Evolutionary conservation across 164 flowering plant species (phyloP), one percentile per base, ranked within the genome.

Genomic region (Macadamia tetraphylla): DNA sequence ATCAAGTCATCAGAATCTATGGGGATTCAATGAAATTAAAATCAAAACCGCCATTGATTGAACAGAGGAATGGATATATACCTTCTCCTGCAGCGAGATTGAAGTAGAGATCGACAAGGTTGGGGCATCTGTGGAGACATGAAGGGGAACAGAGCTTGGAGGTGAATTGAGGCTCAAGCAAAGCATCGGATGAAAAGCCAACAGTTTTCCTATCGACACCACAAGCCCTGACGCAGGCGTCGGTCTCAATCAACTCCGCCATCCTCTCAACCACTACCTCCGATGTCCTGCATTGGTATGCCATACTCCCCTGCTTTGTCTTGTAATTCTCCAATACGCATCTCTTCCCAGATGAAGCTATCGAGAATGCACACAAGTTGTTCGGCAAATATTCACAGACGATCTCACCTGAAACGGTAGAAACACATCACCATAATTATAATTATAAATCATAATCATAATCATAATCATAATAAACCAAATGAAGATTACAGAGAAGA

Each of bases 141-240:
- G 63, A 53, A 6, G 71, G 64, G 1, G 84, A 74, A 73, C 81
- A 81, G 31, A 81, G 74, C 60, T 64, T 71, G 8, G 74, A 70
- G 3, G 58, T 57, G 72, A 76, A 71, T 6, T 56, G 68, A 48
- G 78, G 66, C 17, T 81, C 80, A 15, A 74, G 66, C 6, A 81
- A 76, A 3, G 80, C 40, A 65, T 81, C 84, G 0, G 81, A 81
- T 0, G 84, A 78, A 57, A 81, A 78, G 0, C 81, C 84, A 40
- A 74, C 71, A 0, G 80, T 63, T n/a, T 64, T 67, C 29, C 84
- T 66, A 12, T 72, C 76, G 46, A 78, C 74, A 4, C 81, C 81
- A 74, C 83, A 80, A 1, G 79, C 79, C 0, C 6, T 35, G 2
- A 76, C 65, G 30, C 84, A 81, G 23, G 62, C 71, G 2, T 81